phyloP scores from a whole-genome alignment of 306 rosid species.

The Crotalaria pallida region DNA sequence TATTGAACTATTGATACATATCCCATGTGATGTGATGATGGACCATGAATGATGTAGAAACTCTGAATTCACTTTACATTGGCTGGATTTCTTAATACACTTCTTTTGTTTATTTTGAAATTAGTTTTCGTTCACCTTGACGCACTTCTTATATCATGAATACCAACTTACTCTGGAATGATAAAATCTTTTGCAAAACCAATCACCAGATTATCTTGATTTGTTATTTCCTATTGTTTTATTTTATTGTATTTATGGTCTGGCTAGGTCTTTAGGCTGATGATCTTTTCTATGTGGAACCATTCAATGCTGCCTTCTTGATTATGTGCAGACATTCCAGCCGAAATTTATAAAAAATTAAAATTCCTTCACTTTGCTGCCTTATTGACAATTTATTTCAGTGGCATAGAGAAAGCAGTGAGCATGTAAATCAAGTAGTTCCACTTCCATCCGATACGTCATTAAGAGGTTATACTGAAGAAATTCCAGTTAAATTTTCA shows the following conservation, averaged over 20 bases:
- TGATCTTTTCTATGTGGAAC: neutral
- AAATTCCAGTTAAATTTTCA: conserved; percentile 35
- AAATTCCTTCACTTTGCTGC: conserved; percentile 10
- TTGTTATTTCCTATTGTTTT: neutral
- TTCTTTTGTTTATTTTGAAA: neutral
- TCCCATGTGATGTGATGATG: neutral
- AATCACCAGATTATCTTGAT: neutral
- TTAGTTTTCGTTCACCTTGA: neutral
- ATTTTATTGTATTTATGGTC: neutral
- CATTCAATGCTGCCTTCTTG: neutral
- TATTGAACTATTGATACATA: too few species aligned
- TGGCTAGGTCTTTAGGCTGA: neutral
- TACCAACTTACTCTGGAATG: neutral
- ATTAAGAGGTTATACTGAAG: conserved; percentile 29
- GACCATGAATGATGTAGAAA: neutral
- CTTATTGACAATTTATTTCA: conserved; percentile 23
- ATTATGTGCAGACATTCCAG: neutral
- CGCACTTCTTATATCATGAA: neutral
- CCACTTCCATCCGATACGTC: conserved; percentile 32
- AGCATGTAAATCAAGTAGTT: conserved; percentile 36
- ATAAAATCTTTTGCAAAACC: neutral
- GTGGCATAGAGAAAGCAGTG: conserved; percentile 35
- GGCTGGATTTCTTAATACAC: neutral
- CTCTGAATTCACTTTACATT: neutral
- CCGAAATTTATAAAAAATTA: neutral